Evolutionary conservation across 192 early-diverging fungal genomes (phyloP).

Genomic region (Jimgerdemannia flammicorona): DNA sequence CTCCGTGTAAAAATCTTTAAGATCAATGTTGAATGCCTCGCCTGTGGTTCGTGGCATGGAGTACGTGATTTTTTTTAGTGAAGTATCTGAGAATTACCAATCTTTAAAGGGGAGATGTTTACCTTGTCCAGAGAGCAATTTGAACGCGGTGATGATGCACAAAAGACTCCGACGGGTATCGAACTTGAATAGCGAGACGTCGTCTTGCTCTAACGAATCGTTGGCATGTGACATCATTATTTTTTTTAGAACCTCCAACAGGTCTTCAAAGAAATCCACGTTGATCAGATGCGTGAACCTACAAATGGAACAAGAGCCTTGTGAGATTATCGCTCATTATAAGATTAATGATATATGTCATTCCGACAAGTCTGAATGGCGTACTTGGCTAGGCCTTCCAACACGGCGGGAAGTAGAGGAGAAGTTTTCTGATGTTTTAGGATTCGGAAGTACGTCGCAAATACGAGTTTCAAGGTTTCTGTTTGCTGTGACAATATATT

Average conservation of each 20-base stretch:
- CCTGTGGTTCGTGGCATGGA: constrained; percentile 53
- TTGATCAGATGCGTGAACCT: constrained; percentile 95
- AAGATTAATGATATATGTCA: background rate
- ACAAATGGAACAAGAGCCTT: constrained; percentile 44
- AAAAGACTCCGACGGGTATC: constrained; percentile 73
- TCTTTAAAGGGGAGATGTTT: background rate
- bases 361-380: constrained; percentile 2
- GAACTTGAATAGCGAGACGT: constrained; percentile 30
- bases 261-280: constrained; percentile 92
- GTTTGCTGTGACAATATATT: too few species aligned
- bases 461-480: constrained; percentile 92
- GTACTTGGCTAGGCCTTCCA: constrained; percentile 76
- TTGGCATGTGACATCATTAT: constrained; percentile 69
- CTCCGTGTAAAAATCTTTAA: constrained; percentile 86
- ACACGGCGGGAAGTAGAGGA: constrained; percentile 64
- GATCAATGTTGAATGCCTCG: constrained; percentile 88
- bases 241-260: constrained; percentile 78
- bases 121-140: constrained; percentile 85
- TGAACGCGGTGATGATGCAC: constrained; percentile 86
- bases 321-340: constrained; percentile 37
- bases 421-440: constrained; percentile 81
- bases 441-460: constrained; percentile 93
- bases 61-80: too few species aligned
- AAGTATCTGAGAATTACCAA: too few species aligned
- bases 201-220: constrained; percentile 39